phyloP scores from a whole-genome alignment of 306 rosid species.

The Vachellia collinsii region DNA sequence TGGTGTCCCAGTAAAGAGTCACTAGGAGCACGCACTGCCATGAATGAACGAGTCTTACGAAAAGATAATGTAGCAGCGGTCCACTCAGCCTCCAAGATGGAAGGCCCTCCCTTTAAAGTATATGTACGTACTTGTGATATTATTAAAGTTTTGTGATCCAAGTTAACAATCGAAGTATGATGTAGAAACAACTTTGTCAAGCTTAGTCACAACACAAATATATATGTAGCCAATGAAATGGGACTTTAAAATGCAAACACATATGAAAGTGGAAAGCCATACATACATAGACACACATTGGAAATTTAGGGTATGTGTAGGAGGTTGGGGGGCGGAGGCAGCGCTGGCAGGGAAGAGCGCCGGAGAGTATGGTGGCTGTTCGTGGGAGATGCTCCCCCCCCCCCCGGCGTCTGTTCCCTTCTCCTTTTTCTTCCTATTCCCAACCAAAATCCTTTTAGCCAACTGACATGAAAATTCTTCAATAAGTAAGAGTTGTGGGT shows the following conservation, averaged over 20 bases:
- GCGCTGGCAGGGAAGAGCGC: conserved; percentile 57
- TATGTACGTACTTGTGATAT: no score
- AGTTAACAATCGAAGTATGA: not conserved
- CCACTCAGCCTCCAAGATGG: not conserved
- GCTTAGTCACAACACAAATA: not conserved
- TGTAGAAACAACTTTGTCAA: not conserved
- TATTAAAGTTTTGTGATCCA: not conserved
- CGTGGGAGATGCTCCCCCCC: conserved; percentile 65
- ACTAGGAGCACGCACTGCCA: conserved; percentile 31
- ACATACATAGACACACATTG: no score
- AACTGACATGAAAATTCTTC: no score
- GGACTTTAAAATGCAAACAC: not conserved
- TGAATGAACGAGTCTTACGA: conserved; percentile 34
- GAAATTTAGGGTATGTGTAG: not conserved
- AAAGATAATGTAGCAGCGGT: conserved; percentile 14
- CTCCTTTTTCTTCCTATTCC: not conserved
- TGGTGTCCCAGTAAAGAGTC: not conserved
- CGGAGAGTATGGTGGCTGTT: conserved; percentile 51
- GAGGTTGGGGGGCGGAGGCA: not conserved
- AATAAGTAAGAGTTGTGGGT: no score
- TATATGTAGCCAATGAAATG: not conserved
- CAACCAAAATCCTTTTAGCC: no score
- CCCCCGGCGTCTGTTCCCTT: not conserved
- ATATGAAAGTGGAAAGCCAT: not conserved
- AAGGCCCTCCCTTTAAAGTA: not conserved